Conservation (phyloP, 371 early-diverging fungal genomes). For the Lichtheimia hyalospora region DNA sequence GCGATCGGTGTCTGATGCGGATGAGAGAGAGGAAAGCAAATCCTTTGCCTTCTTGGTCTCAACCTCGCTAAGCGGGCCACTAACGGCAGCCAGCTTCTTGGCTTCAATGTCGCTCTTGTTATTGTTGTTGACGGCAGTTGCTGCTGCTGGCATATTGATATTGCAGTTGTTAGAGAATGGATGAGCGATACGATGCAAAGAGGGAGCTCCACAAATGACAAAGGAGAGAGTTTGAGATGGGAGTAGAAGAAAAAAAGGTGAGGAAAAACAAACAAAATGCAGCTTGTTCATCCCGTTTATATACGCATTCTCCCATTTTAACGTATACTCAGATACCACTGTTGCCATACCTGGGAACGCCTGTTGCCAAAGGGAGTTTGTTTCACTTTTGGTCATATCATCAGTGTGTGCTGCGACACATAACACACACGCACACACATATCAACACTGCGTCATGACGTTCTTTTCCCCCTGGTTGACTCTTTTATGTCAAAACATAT, state of each 20-base stretch:
- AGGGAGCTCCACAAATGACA: constrained; percentile 8
- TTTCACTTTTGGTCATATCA: too few species aligned
- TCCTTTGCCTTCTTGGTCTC: constrained; percentile 45
- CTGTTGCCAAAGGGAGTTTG: too few species aligned
- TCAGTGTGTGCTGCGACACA: too few species aligned
- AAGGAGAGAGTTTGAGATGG: not conserved
- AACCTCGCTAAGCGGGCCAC: constrained; percentile 24
- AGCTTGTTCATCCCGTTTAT: too few species aligned
- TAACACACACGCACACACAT: too few species aligned
- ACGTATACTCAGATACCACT: too few species aligned
- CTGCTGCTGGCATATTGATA: not conserved
- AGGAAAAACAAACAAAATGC: not conserved
- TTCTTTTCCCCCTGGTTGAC: too few species aligned
- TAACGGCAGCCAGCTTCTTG: constrained; percentile 34
- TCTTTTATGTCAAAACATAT: too few species aligned
- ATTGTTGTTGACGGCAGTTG: constrained; percentile 24
- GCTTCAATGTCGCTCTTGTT: constrained; percentile 38
- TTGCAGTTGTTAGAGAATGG: constrained; percentile 7
- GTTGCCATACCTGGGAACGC: too few species aligned
- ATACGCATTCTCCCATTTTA: too few species aligned
- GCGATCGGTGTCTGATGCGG: constrained; percentile 58
- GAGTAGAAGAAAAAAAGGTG: constrained; percentile 4
- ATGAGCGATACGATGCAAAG: constrained; percentile 9
- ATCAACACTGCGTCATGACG: too few species aligned
- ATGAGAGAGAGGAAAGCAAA: constrained; percentile 43